phyloP scores from a whole-genome alignment of 345 rosid genomes.

The Arabidopsis suecica region DNA sequence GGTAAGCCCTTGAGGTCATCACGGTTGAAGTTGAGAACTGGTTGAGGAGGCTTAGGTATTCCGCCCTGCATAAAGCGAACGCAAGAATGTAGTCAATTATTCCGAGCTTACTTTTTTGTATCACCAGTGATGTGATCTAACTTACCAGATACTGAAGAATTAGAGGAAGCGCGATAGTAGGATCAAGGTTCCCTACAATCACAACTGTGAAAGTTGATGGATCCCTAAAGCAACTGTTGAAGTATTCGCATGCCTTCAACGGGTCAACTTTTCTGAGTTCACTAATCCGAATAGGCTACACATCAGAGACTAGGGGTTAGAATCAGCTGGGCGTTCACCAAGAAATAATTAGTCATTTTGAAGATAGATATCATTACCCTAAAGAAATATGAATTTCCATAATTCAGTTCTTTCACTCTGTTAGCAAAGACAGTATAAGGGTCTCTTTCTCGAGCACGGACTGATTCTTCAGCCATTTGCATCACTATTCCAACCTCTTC shows the following conservation, averaged over 20 bases:
- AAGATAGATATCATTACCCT: constrained; percentile 59
- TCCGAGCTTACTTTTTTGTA: background rate
- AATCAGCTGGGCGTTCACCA: constrained; percentile 18
- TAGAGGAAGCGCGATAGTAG: constrained; percentile 69
- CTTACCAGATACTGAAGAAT: constrained; percentile 90
- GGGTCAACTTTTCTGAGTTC: constrained; percentile 86
- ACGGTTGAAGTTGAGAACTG: constrained; percentile 59
- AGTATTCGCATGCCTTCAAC: constrained; percentile 85
- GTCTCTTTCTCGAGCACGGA: constrained; percentile 92
- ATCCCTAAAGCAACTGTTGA: constrained; percentile 85
- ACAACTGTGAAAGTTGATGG: constrained; percentile 90
- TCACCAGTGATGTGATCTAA: constrained; percentile 21
- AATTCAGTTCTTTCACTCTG: constrained; percentile 84
- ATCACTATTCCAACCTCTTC: constrained; percentile 90
- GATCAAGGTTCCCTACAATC: constrained; percentile 87
- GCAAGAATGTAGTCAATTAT: constrained; percentile 18
- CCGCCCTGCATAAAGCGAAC: constrained; percentile 63
- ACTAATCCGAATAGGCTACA: constrained; percentile 77
- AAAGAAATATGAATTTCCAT: constrained; percentile 90
- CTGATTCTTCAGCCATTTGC: constrained; percentile 91
- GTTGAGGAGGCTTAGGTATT: constrained; percentile 78
- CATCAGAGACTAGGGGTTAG: constrained; percentile 35
- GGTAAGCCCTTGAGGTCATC: constrained; percentile 87
- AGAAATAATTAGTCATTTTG: constrained; percentile 14
- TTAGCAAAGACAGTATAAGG: constrained; percentile 84